Percentiles rank a stretch among this genome's conserved stretches.
Conservation (phyloP, 371 early-diverging fungal genomes). For the Lichtheimia hyalospora region DNA sequence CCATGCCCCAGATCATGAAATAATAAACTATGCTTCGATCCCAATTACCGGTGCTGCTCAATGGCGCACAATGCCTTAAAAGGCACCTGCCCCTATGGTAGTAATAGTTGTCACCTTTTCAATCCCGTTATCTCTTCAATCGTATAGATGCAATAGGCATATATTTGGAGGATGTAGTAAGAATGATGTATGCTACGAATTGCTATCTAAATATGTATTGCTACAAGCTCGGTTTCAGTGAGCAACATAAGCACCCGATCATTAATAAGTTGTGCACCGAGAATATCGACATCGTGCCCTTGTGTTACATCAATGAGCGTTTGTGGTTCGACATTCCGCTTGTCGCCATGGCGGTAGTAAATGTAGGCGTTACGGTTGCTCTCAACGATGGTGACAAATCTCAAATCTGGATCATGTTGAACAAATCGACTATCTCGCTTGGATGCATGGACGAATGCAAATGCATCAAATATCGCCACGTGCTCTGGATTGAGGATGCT, state of each 20-base stretch:
- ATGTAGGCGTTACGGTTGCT: constrained; percentile 68
- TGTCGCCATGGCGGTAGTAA: constrained; percentile 53
- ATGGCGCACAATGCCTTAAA: too few relatives aligned
- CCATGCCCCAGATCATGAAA: too few relatives aligned
- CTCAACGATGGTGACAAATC: constrained; percentile 67
- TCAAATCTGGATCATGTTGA: constrained; percentile 48
- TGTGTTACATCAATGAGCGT: constrained; percentile 40
- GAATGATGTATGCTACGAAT: too few relatives aligned
- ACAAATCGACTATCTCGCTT: constrained; percentile 73
- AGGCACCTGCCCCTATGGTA: too few relatives aligned
- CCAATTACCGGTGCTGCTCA: too few relatives aligned
- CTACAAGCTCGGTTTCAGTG: constrained; percentile 47
- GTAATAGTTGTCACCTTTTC: too few relatives aligned
- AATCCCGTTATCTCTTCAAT: too few relatives aligned
- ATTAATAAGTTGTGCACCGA: constrained; percentile 49
- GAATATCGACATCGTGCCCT: constrained; percentile 40
- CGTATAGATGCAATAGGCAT: too few relatives aligned
- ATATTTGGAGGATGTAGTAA: too few relatives aligned
- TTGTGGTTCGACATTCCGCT: constrained; percentile 29
- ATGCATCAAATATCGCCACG: constrained; percentile 65
- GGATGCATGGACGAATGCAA: constrained; percentile 82
- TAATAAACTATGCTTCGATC: too few relatives aligned
- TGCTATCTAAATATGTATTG: background rate
- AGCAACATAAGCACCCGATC: constrained; percentile 44
- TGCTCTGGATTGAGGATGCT: constrained; percentile 38